These are phyloP conservation scores for Centrapalus pauciflorus DNA, from an alignment of 129 eudicot species.

Conservation along the genomic window DNA sequence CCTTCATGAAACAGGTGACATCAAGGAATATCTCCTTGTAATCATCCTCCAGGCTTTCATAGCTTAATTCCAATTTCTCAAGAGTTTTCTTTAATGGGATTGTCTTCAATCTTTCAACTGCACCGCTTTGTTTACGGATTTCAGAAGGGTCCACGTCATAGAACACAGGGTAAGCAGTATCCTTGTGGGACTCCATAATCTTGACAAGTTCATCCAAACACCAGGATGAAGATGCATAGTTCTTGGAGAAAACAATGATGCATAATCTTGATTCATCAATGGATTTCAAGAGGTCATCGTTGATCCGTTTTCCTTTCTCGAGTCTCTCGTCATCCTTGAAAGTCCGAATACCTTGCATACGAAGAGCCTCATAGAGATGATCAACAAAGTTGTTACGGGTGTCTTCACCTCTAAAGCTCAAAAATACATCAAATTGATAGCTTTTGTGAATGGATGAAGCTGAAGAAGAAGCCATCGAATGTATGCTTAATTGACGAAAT, in stretches of 20 bases:
- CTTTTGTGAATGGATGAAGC: conserved; percentile 1
- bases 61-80: not conserved
- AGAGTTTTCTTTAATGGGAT: not conserved
- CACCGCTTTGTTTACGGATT: not conserved
- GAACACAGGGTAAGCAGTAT: not conserved
- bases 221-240: not conserved
- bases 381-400: not conserved
- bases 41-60: not conserved
- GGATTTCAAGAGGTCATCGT: not conserved
- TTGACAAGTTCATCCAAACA: not conserved
- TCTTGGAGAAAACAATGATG: too few species aligned
- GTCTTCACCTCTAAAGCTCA: not conserved
- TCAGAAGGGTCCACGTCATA: not conserved
- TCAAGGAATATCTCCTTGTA: not conserved
- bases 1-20: not conserved
- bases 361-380: not conserved
- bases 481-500: too few species aligned
- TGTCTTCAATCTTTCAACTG: not conserved
- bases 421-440: not conserved
- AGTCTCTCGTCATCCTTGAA: conserved; percentile 1
- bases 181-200: not conserved
- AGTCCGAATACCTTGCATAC: not conserved
- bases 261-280: conserved; percentile 4
- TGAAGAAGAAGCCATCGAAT: not conserved
- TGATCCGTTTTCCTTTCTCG: not conserved